phyloP scores from a whole-genome alignment of 148 eudicot genomes.

The Spergularia bocconei region DNA sequence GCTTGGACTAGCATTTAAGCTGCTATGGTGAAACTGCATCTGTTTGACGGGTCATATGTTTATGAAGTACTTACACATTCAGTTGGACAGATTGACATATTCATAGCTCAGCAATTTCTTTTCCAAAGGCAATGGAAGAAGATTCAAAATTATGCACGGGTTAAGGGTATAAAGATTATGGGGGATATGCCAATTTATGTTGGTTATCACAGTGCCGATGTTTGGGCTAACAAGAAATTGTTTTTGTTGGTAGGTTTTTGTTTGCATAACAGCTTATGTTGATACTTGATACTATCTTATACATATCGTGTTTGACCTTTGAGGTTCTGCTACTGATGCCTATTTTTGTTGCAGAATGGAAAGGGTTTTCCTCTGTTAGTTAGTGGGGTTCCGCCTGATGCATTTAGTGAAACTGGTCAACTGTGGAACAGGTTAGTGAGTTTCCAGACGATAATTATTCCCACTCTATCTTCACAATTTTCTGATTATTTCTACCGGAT shows the following conservation, averaged over 20 bases:
- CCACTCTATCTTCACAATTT: not conserved
- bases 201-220: conserved; percentile 98
- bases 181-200: conserved; percentile 99
- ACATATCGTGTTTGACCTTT: not conserved
- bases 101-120: conserved; percentile 85
- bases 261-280: not conserved
- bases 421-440: conserved; percentile 86
- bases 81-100: conserved; percentile 68
- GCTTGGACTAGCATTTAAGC: conserved; percentile 28
- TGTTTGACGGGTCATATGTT: conserved; percentile 18
- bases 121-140: conserved; percentile 97
- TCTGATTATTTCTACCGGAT: not conserved
- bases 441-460: not conserved
- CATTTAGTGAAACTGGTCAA: conserved; percentile 98
- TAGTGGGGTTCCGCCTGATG: conserved; percentile 99
- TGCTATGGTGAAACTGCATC: not conserved
- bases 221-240: conserved; percentile 87
- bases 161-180: conserved; percentile 82
- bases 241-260: conserved; percentile 68
- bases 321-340: conserved; percentile 7
- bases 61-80: conserved; percentile 31
- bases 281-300: not conserved
- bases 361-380: conserved; percentile 84
- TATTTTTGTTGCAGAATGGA: conserved; percentile 55
- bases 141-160: conserved; percentile 68